Percentiles rank a stretch among this genome's conserved stretches.
Evolutionary conservation across 192 early-diverging fungal species (phyloP).

Genomic region (Phlyctochytrium planicorne): DNA sequence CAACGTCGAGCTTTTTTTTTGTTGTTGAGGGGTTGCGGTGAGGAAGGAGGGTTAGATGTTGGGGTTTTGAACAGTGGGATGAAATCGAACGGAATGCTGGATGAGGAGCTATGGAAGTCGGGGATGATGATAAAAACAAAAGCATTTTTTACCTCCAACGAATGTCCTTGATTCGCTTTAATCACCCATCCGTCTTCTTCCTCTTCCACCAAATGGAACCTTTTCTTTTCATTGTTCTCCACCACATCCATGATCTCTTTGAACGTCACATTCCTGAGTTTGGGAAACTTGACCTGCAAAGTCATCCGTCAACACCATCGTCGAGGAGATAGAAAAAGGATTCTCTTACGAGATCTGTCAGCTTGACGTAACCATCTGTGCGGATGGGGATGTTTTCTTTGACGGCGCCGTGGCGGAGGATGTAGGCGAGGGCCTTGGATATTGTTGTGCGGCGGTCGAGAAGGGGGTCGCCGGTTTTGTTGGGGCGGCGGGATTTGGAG

Average conservation of each 20-base stretch:
- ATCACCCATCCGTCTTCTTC: slow-evolving; percentile 56
- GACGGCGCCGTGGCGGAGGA: slow-evolving; percentile 81
- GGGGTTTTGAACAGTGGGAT: too few species aligned
- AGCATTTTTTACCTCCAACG: slow-evolving; percentile 20
- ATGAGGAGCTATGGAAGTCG: too few species aligned
- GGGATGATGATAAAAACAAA: neutral
- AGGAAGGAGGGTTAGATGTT: too few species aligned
- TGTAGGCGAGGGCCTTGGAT: slow-evolving; percentile 77
- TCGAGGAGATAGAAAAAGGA: too few species aligned
- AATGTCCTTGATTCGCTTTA: slow-evolving; percentile 87
- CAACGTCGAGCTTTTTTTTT: slow-evolving; percentile 35
- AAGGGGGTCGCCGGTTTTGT: neutral
- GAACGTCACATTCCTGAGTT: slow-evolving; percentile 59
- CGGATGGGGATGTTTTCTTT: slow-evolving; percentile 74
- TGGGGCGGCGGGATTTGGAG: too few species aligned
- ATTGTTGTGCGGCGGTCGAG: neutral
- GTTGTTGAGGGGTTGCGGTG: neutral
- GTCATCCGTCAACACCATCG: too few species aligned
- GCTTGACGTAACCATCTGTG: slow-evolving; percentile 70
- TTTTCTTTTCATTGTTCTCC: slow-evolving; percentile 77
- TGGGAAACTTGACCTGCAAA: slow-evolving; percentile 55
- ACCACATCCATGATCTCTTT: slow-evolving; percentile 69
- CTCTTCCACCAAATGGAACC: slow-evolving; percentile 62
- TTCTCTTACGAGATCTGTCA: slow-evolving; percentile 67
- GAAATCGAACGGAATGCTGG: too few species aligned